Evolutionary conservation across 2,329 filamentous ascomycete genomes (phyloP).

Genomic region (Xylariaceae sp.): DNA sequence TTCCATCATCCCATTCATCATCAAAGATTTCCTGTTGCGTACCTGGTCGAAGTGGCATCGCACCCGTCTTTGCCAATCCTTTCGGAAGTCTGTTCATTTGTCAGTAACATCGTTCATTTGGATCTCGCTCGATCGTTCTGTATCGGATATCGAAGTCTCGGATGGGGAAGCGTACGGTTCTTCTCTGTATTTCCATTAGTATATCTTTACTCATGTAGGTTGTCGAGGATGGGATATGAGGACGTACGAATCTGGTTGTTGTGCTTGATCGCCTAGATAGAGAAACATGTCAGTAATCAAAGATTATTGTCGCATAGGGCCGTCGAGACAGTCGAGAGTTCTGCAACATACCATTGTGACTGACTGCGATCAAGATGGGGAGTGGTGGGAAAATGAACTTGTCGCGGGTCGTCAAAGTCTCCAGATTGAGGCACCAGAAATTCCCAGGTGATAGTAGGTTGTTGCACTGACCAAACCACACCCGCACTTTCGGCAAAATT

Average conservation of each 20-base stretch:
- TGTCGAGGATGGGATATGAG: not conserved
- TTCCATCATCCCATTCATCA: conserved; percentile 41
- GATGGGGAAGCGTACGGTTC: conserved; percentile 73
- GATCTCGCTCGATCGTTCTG: conserved; percentile 23
- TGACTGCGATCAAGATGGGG: conserved; percentile 58
- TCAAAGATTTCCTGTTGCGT: conserved; percentile 43
- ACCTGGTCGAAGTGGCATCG: conserved; percentile 99
- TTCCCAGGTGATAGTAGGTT: conserved; percentile 37
- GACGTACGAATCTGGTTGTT: conserved; percentile 83
- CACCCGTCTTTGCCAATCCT: conserved; percentile 99
- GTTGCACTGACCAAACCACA: conserved; percentile 20
- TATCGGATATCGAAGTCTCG: conserved; percentile 11
- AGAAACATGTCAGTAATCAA: conserved; percentile 41
- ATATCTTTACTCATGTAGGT: not conserved
- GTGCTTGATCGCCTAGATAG: conserved; percentile 94
- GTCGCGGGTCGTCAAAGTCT: conserved; percentile 42
- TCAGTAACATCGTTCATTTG: conserved; percentile 43
- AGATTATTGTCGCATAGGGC: conserved; percentile 27
- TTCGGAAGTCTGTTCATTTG: conserved; percentile 82
- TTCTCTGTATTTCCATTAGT: conserved; percentile 55
- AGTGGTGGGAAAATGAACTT: conserved; percentile 49
- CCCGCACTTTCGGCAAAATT: conserved; percentile 47
- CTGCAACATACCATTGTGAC: conserved; percentile 50
- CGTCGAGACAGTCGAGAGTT: not conserved
- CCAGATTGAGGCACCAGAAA: conserved; percentile 47